phyloP scores from a whole-genome alignment of 257 asterid genomes.

The Solanum sitiens region DNA sequence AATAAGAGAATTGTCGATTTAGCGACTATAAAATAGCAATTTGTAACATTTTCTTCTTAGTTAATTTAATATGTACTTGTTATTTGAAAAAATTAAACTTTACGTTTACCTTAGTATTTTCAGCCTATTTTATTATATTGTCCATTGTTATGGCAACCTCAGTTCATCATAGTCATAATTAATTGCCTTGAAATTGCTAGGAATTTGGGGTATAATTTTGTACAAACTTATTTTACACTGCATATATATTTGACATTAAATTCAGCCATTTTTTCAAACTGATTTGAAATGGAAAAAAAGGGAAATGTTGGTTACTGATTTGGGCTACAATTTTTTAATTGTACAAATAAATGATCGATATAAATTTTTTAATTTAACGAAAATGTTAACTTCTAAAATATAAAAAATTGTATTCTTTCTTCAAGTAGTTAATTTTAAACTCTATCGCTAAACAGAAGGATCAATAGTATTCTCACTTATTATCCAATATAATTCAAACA shows the following conservation, averaged over 20 bases:
- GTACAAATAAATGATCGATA: not conserved
- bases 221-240: not conserved
- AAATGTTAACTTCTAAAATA: not conserved
- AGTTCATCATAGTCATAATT: not conserved
- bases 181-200: not conserved
- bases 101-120: not conserved
- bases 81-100: not conserved
- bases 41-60: not conserved
- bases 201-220: not conserved
- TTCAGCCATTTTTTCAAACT: not conserved
- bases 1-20: no score
- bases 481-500: not conserved
- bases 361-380: not conserved
- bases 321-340: not conserved
- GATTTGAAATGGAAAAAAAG: not conserved
- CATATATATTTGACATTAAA: not conserved
- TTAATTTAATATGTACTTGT: not conserved
- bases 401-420: not conserved
- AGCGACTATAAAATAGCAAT: not conserved
- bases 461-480: not conserved
- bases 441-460: rapidly evolving
- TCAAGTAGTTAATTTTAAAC: not conserved
- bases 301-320: not conserved
- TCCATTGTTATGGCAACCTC: not conserved
- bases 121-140: not conserved